These are phyloP conservation scores for Ajuga chamaepitys DNA, from an alignment of 257 asterid species.

Conservation along the genomic window DNA sequence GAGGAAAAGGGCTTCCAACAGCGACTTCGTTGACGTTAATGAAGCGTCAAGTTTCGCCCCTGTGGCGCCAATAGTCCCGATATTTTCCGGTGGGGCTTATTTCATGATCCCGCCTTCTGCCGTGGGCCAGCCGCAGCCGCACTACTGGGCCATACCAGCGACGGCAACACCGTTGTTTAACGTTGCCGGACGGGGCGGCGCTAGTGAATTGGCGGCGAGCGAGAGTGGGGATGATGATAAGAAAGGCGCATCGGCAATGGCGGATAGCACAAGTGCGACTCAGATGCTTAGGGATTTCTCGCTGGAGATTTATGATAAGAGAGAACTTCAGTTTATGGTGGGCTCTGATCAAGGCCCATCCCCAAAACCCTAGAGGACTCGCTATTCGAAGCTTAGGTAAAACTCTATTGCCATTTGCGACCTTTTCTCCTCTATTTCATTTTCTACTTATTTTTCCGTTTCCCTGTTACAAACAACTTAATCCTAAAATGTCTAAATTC, in stretches of 20 bases:
- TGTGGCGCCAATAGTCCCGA: conserved; percentile 61
- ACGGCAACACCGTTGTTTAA: conserved; percentile 49
- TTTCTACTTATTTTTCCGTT: neutral
- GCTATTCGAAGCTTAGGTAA: neutral
- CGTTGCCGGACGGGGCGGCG: conserved; percentile 29
- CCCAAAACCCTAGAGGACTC: conserved; percentile 27
- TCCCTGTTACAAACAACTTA: neutral
- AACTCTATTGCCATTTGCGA: neutral
- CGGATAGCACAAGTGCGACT: conserved; percentile 17
- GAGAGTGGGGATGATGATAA: conserved; percentile 15
- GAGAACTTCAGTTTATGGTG: conserved; percentile 79
- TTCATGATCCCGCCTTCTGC: conserved; percentile 54
- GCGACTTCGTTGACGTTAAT: conserved; percentile 51
- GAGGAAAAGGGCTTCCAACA: conserved; percentile 35
- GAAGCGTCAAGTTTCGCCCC: conserved; percentile 53
- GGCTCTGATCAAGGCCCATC: conserved; percentile 34
- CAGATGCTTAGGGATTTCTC: conserved; percentile 59
- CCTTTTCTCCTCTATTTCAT: neutral
- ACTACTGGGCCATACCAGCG: conserved; percentile 76
- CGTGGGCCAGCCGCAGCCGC: conserved; percentile 46
- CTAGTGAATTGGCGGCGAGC: conserved; percentile 6
- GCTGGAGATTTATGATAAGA: conserved; percentile 52
- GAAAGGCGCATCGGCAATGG: conserved; percentile 13
- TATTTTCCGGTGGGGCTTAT: conserved; percentile 53
- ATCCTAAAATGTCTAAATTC: neutral